Evolutionary conservation across 2,329 filamentous ascomycete species (phyloP), one percentile per base, ranked within the genome.

Genomic region (Colletotrichum horii): DNA sequence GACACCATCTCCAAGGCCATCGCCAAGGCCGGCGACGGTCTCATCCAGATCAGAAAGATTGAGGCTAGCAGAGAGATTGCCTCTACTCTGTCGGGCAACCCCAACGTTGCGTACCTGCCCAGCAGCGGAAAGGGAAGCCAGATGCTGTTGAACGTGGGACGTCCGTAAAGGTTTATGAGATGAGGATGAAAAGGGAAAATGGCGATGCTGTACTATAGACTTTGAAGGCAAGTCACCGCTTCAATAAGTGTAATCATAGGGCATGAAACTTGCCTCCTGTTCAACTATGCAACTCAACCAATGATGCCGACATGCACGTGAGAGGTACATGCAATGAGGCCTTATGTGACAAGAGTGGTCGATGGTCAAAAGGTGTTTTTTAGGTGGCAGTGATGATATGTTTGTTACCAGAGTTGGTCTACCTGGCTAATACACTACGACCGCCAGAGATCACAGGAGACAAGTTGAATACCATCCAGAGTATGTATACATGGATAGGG

Each of bases 11-110:
- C 92, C 87, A 97, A 94, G 88, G 96, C 96, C 24, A 96, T 99
- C 80, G 93, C 95, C 80, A 98, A 97, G 92, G 91, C 92, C 74
- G 97, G 97, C 79, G 96, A 98, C 85, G 97, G 97, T 58, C 89
- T 99, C 81, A 94, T 99, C 79, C 93, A 97, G 91, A 98, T 99
- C 85, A 91, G 97, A 89, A 94, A 96, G 89, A 98, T 99, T 82
- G 97, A 99, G 89, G 97, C 97, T 16, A 96, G 95, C 84, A 95
- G 94, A 85, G 97, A 99, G 82, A 98, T 99, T 86, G 97, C 97
- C 12, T 92, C 96, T 86, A 96, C 96, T 79, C 87, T 99, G 82
- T 92, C 96, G 24, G 88, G 88, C 75, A 99, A 99, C 87, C 96
- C 97, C 76, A 98, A 99, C 81, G 96, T 99, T 70, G 96, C 96